Percentiles rank a stretch among this genome's conserved stretches.
Conservation (phyloP, 768 basidiomycete species). For the Tricholoma sp. region DNA sequence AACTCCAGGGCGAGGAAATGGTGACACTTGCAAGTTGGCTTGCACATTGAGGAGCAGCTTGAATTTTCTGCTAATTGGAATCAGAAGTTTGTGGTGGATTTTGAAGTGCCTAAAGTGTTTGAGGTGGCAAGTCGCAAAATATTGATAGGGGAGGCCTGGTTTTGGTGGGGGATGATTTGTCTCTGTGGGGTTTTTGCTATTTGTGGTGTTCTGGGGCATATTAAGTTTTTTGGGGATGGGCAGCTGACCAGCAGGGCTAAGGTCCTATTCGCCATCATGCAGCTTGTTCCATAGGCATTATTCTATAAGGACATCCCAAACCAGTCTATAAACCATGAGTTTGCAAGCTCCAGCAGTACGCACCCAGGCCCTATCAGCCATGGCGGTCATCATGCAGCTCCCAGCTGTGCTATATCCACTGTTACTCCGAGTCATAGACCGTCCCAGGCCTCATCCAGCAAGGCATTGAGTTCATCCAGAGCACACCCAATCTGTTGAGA, state of each 20-base stretch:
- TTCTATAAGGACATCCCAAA: background rate
- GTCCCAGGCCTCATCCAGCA: background rate
- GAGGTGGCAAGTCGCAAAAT: background rate
- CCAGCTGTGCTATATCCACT: background rate
- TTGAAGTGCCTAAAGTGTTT: background rate
- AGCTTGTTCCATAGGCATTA: background rate
- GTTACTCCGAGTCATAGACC: background rate
- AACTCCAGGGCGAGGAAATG: background rate
- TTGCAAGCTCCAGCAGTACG: background rate
- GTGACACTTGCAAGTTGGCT: background rate
- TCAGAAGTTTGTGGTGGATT: background rate
- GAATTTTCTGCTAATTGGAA: background rate
- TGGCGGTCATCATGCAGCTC: background rate
- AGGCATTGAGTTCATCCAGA: background rate
- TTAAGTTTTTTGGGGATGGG: background rate
- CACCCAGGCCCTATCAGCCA: too few relatives aligned
- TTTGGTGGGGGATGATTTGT: background rate
- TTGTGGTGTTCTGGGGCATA: background rate
- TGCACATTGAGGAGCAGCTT: background rate
- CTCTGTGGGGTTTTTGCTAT: background rate
- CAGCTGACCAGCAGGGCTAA: background rate
- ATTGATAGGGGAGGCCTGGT: background rate
- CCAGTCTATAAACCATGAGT: background rate
- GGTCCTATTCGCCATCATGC: background rate
- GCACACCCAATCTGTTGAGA: background rate